Evolutionary conservation across 352 stramenopile genomes (phyloP), one percentile per base, ranked within the genome.

Genomic region (Pythium grandisporangium): DNA sequence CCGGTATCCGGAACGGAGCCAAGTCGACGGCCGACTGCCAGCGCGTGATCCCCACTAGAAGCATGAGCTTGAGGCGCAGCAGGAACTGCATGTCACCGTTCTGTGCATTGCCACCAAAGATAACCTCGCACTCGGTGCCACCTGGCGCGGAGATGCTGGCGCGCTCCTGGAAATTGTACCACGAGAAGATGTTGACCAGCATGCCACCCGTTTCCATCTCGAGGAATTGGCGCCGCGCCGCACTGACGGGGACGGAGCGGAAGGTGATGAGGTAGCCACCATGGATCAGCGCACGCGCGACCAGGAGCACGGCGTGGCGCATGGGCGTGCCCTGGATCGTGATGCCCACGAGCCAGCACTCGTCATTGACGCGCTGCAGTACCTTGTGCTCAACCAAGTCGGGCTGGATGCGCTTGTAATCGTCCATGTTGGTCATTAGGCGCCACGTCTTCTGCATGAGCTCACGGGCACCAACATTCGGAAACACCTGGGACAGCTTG

Each of bases 361-460:
- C 70, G 37, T 67, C 49, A 14, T 61, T 76, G 23, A 86, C 61
- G 22, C 55, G 55, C 53, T 86, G 73, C 34, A 86, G 58, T 14
- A 80, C 45, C 29, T 64, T 49, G 13, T 84, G 51, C 42, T 64
- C 57, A 22, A 60, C 50, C n/a, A 66, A 73, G n/a, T 51, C 53
- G 20, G 70, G 70, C 50, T 86, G 73, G 58, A 86, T 82, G 32
- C 61, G 60, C 1, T 54, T 65, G 34, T 86, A 86, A 4, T 68
- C 22, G 11, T 61, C 51, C 16, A 72, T 42, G 30, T 64, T 55
- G 8, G 73, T 86, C 12, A 86, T 55, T 55, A 86, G 42, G 21
- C 58, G 45, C 70, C 70, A 86, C 38, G 73, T 86, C 51, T 81
- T 82, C 49, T 80, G 65, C 49, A 86, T 66, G 21, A 86, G 55